A percentile compares a stretch with the other conserved stretches of the same genome.
Conservation (phyloP, 192 early-diverging fungal species). For the Diversispora epigaea region DNA sequence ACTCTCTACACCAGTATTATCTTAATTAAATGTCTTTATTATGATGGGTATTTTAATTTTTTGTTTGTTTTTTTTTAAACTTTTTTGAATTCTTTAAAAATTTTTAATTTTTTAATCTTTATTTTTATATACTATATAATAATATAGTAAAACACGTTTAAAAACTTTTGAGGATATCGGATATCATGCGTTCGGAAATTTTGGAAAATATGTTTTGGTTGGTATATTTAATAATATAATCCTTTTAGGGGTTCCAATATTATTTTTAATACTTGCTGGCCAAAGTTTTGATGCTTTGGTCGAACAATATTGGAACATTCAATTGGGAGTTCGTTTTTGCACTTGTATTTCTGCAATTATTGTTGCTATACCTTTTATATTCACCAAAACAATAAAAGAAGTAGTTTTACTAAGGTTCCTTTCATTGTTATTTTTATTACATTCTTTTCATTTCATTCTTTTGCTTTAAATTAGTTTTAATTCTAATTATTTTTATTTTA, state of each 20-base stretch:
- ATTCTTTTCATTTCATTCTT: background rate
- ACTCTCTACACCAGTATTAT: slow-evolving; percentile 71
- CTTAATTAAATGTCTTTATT: slow-evolving; percentile 73
- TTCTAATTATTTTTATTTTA: background rate
- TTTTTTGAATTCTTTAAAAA: background rate
- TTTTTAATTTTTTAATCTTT: background rate
- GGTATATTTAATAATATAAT: slow-evolving; percentile 66
- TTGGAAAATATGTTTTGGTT: slow-evolving; percentile 59
- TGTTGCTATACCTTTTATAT: slow-evolving; percentile 71
- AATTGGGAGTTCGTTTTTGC: slow-evolving; percentile 57
- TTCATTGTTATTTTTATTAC: background rate
- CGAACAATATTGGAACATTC: slow-evolving; percentile 39
- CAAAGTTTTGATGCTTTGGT: slow-evolving; percentile 65
- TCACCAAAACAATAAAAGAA: slow-evolving; percentile 78
- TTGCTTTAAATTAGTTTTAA: slow-evolving; percentile 21
- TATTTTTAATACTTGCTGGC: slow-evolving; percentile 76
- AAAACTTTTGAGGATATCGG: slow-evolving; percentile 67
- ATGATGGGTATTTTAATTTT: slow-evolving; percentile 41
- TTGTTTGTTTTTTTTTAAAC: background rate
- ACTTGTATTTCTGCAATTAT: slow-evolving; percentile 60
- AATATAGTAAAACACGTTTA: slow-evolving; percentile 49
- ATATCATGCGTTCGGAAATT: slow-evolving; percentile 67
- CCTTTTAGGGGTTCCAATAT: slow-evolving; percentile 65
- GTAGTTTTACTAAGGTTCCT: slow-evolving; percentile 46
- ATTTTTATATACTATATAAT: too few species aligned